Evolutionary conservation across 2,329 filamentous ascomycete genomes (phyloP), one percentile per base, ranked within the genome.

Genomic region (Pezizomycotina sp.): DNA sequence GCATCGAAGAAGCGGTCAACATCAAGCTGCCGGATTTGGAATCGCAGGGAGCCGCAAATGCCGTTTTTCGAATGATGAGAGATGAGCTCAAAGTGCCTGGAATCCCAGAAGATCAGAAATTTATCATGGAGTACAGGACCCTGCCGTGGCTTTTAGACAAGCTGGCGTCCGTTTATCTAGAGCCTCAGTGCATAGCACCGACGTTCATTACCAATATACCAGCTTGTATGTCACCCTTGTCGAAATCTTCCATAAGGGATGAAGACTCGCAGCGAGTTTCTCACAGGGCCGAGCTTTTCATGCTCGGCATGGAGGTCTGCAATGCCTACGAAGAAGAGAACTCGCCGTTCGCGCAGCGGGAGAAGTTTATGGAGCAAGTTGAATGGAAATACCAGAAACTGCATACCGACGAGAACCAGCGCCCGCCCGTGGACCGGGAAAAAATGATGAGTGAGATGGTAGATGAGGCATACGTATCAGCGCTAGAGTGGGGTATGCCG

Each of bases 281-380:
- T 1, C 79, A 81, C 1, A 74, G 84, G 4, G 80, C 78, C 0
- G 84, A 93, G 58, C 68, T 92, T 14, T 92, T 92, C 58, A 70
- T 91, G 45, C 61, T 71, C 31, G 73, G 77, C 25, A 71, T 72
- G 36, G 89, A 98, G 55, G 66, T 92, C 20, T 81, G 86, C 43
- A 98, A 98, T 58, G 91, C 86, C 62, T 98, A 98, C 57, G 89
- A 98, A 56, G 89, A 98, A 59, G 89, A 98, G 56, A 98, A 98
- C 57, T 79, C 81, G 33, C 89, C 89, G 0, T 74, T 77, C 35
- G 78, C 77, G 50, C 89, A 98, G 60, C 68, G 79, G 28, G 65
- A 69, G 36, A 98, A 98, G 58, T 83, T 98, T 47, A 58, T 72
- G 29, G 66, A 67, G 45, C 71, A 75, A 51, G 53, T 64, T 2